Percentiles rank a stretch among this genome's conserved stretches.
These are phyloP conservation scores for Echium plantagineum DNA, from an alignment of 257 asterid genomes.

Conservation along the genomic window DNA sequence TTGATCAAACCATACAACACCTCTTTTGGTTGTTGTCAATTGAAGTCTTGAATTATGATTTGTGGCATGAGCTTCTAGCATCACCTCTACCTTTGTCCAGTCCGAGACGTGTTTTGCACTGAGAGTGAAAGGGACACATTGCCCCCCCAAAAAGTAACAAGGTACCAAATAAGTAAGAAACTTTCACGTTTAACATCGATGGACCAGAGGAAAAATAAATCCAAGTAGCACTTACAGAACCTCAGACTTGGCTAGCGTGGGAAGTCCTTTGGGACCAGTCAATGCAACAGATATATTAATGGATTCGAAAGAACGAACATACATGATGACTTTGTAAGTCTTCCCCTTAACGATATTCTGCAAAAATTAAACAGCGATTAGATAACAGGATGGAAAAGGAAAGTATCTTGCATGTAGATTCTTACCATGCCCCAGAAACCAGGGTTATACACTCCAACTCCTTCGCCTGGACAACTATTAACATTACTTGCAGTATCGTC, in stretches of 20 bases:
- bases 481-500: constrained; percentile 28
- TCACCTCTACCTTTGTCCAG: constrained; percentile 66
- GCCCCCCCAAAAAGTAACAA: not conserved
- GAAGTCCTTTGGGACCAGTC: constrained; percentile 47
- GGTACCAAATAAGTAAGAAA: not conserved
- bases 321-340: constrained; percentile 56
- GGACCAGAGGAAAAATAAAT: not conserved
- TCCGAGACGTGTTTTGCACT: constrained; percentile 50
- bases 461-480: constrained; percentile 59
- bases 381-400: constrained; percentile 5
- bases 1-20: constrained; percentile 92
- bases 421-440: constrained; percentile 99
- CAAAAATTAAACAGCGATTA: constrained; percentile 11
- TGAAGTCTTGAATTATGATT: constrained; percentile 69
- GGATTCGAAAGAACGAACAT: constrained; percentile 54
- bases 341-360: constrained; percentile 85
- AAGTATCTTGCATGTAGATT: not conserved
- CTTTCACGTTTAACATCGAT: not conserved
- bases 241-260: constrained; percentile 48
- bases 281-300: constrained; percentile 50
- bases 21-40: constrained; percentile 53
- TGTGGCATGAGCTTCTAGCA: constrained; percentile 49
- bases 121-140: constrained; percentile 30
- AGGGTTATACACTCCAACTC: constrained; percentile 91
- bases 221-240: constrained; percentile 36